Evolutionary conservation across 306 rosid species (phyloP).

Genomic region (Crataegus laevigata): DNA sequence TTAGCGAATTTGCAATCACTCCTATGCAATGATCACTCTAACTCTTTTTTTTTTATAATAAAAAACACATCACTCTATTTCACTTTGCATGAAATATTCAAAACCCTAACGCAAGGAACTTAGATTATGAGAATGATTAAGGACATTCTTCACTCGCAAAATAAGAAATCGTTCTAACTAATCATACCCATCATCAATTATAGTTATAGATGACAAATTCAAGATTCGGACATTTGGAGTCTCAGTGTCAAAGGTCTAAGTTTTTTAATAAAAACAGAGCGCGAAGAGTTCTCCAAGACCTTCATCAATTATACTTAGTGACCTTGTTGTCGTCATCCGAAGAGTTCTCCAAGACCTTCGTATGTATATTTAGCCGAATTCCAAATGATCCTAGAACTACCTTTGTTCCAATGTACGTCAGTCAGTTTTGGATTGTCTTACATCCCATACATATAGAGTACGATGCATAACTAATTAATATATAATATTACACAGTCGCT

Average conservation of each 20-base stretch:
- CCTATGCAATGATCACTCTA: not conserved
- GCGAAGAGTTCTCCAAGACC: no score
- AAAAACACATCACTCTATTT: slow-evolving; percentile 36
- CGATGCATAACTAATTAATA: not conserved
- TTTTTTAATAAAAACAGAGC: no score
- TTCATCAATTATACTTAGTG: no score
- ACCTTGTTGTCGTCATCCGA: no score
- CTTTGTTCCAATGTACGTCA: no score
- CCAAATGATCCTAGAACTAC: no score
- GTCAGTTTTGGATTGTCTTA: no score
- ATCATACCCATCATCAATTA: slow-evolving; percentile 15
- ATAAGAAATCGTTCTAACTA: slow-evolving; percentile 20
- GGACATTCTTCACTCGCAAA: slow-evolving; percentile 39
- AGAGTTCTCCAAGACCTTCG: no score
- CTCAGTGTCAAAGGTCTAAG: no score
- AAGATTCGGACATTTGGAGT: no score
- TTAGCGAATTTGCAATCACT: slow-evolving; percentile 18
- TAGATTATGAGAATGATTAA: slow-evolving; percentile 25
- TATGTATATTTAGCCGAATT: no score
- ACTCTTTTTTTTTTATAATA: slow-evolving; percentile 6
- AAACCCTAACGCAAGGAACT: slow-evolving; percentile 39
- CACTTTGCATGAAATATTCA: slow-evolving; percentile 12
- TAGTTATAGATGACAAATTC: no score
- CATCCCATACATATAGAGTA: not conserved
- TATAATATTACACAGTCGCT: not conserved